Evolutionary conservation across 1,284 basidiomycete genomes (phyloP).

Genomic region (Exsudoporus floridanus): DNA sequence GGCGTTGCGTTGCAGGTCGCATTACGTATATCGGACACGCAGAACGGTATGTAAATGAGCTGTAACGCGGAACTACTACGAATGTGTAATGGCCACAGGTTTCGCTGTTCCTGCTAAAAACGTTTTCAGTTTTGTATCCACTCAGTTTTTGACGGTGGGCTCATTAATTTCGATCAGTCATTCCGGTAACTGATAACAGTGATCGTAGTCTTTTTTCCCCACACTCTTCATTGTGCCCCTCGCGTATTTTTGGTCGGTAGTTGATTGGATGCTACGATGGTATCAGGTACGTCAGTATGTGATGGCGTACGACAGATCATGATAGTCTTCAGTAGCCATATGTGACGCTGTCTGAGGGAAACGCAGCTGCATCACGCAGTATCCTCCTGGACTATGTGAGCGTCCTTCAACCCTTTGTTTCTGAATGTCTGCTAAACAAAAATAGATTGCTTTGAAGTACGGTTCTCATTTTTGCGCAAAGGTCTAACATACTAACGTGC

Average conservation of each 20-base stretch:
- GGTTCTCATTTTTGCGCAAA: not conserved
- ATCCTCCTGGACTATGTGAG: constrained; percentile 64
- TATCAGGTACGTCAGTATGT: constrained; percentile 43
- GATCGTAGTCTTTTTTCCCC: constrained; percentile 55
- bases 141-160: constrained; percentile 56
- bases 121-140: constrained; percentile 47
- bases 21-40: constrained; percentile 40
- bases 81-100: constrained; percentile 37
- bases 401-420: not conserved
- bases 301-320: constrained; percentile 20
- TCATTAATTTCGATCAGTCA: not conserved
- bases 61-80: not conserved
- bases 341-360: constrained; percentile 50
- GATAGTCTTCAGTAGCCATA: constrained; percentile 45
- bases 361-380: constrained; percentile 51
- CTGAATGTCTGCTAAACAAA: constrained; percentile 1
- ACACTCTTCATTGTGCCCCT: constrained; percentile 43
- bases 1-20: constrained; percentile 52
- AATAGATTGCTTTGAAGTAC: constrained; percentile 48
- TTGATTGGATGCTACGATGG: constrained; percentile 50
- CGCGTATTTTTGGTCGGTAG: constrained; percentile 44
- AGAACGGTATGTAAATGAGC: constrained; percentile 40
- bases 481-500: constrained; percentile 7
- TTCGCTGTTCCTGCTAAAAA: constrained; percentile 52
- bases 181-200: constrained; percentile 4